Conservation (phyloP, 2,329 filamentous ascomycete genomes). For the Fusarium nygamai region DNA sequence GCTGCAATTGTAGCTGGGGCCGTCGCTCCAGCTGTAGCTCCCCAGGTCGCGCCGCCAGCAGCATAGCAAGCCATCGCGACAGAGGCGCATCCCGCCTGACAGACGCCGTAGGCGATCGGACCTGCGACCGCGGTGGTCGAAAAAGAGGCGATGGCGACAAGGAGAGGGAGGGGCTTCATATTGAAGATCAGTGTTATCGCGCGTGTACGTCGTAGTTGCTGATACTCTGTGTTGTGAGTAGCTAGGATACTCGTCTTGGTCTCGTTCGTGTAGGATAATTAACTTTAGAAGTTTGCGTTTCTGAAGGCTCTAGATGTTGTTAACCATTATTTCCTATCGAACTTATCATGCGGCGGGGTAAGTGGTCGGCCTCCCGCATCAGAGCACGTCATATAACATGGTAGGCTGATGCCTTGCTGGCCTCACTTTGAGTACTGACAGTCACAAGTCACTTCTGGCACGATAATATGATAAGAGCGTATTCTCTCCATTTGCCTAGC, state of each 20-base stretch:
- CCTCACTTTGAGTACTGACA: no score
- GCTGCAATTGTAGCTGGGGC: background rate
- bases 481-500: no score
- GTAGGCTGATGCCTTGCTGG: background rate
- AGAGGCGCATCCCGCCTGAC: background rate
- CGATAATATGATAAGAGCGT: no score
- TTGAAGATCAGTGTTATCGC: background rate
- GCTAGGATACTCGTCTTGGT: background rate
- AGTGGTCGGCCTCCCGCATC: background rate
- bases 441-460: no score
- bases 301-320: background rate
- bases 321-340: background rate
- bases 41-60: background rate
- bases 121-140: background rate
- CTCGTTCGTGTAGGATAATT: background rate
- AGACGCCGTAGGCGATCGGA: background rate
- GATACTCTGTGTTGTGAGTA: background rate
- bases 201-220: background rate
- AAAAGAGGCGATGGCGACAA: accelerated
- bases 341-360: background rate
- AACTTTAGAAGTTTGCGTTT: background rate
- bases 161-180: background rate
- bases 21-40: background rate
- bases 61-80: constrained; percentile 1
- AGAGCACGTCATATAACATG: background rate